phyloP scores from a whole-genome alignment of 169 alveolate genomes.

The Plasmodium berghei region DNA sequence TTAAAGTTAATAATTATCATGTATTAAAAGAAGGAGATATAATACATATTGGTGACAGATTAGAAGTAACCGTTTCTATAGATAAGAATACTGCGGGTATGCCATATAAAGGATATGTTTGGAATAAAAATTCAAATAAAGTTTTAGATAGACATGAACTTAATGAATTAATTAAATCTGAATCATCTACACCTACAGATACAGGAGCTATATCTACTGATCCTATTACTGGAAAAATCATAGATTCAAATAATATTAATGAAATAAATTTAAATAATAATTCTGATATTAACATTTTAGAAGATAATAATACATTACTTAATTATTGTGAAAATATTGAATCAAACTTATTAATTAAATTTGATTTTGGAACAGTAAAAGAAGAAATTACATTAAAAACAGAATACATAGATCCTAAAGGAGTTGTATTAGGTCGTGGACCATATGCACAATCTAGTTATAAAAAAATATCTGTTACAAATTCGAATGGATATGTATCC shows the following conservation, averaged over 20 bases:
- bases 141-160: conserved; percentile 76
- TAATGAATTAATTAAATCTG: conserved; percentile 46
- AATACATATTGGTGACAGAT: conserved; percentile 89
- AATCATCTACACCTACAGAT: not conserved
- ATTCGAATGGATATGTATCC: conserved; percentile 91
- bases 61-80: conserved; percentile 84
- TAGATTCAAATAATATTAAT: conserved; percentile 22
- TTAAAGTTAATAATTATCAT: conserved; percentile 82
- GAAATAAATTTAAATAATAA: conserved; percentile 8
- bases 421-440: conserved; percentile 90
- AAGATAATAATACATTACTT: conserved; percentile 17
- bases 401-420: conserved; percentile 86
- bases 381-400: conserved; percentile 76
- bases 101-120: conserved; percentile 80
- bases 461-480: conserved; percentile 86
- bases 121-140: conserved; percentile 80
- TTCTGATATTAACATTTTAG: conserved; percentile 12
- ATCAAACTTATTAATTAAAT: conserved; percentile 48
- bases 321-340: conserved; percentile 52
- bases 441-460: conserved; percentile 86
- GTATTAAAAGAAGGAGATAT: conserved; percentile 85
- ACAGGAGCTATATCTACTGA: too few relatives aligned
- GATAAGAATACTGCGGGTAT: conserved; percentile 73
- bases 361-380: conserved; percentile 56
- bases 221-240: not conserved